Conservation (phyloP, 2,329 filamentous ascomycete species). For the Colletotrichum liaoningense region DNA sequence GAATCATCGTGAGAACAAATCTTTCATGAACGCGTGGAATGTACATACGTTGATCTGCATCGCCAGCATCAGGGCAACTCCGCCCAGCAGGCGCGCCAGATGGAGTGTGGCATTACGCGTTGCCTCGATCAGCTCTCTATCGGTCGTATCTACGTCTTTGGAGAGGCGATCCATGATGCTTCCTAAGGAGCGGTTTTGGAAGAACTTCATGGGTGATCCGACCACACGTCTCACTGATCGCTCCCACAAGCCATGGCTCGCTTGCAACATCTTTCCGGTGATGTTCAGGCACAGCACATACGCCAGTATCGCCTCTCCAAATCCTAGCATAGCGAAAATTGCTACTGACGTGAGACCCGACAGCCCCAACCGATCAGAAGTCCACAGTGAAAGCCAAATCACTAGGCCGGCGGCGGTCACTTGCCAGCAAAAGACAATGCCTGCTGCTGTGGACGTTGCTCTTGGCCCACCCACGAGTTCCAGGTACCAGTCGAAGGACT, state of each 20-base stretch:
- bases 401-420: neutral
- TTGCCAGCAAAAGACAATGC: neutral
- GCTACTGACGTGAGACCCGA: neutral
- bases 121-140: neutral
- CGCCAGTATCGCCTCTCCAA: conserved; percentile 4
- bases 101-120: neutral
- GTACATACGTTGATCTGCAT: neutral
- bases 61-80: neutral
- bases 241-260: conserved; percentile 4
- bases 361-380: neutral
- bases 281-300: neutral
- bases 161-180: conserved; percentile 8
- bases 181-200: neutral
- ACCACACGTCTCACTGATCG: neutral
- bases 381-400: neutral
- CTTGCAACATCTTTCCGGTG: neutral
- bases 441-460: neutral
- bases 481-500: neutral
- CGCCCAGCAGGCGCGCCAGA: neutral
- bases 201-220: neutral
- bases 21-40: neutral
- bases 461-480: neutral
- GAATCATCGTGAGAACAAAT: neutral
- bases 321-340: neutral
- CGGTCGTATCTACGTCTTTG: neutral